Base-by-base conservation (phyloP, 352 stramenopile genomes). In the Globisporangium lucens region DNA sequence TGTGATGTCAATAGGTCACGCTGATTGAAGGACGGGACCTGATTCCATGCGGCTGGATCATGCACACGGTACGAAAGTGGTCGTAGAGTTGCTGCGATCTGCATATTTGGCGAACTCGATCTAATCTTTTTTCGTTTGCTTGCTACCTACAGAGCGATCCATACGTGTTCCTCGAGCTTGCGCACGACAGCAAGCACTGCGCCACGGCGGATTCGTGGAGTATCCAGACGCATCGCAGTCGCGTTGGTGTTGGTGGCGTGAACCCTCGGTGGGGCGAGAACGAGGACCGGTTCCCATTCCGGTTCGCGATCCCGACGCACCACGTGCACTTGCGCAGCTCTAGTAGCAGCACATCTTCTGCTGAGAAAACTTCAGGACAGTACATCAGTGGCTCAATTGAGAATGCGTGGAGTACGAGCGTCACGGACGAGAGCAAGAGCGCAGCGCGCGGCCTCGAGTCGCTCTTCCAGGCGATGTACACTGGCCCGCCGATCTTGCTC, bases 261-360 rank as follows among this genome's bases (percentile, higher is more conserved):
- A 86, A 89, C 64, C 83, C 87, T 13, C 73, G 56, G 29, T 95
- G 87, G 87, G 73, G 68, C 29, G 17, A 65, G 3, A 51, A 58
- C 0, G 74, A 91, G 7, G 89, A 91, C 69, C 73, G 74, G 36
- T 95, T 91, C 56, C 62, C 67, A 12, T 95, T 93, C 63, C 83
- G 85, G 22, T 91, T 95, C 56, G 81, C 87, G 49, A 81, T 95
- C 41, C 87, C 87, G 6, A 91, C 85, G 13, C 87, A 95, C 53
- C 63, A 77, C 29, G 67, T 74, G 7, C 86, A 94, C 62, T 69
- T 76, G 38, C 68, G 68, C 52, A 61, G 74, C 2, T 73, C 67
- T 10, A 61, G 52, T 15, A 73, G 62, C 24, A 41, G 35, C 24
- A 17, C 27, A 3, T 57, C 51, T 12, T 57, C 15, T 49, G 15